Percentiles rank a stretch among this genome's conserved stretches.
Evolutionary conservation across 2,329 filamentous ascomycete species (phyloP).

Genomic region (Exophiala mesophila): DNA sequence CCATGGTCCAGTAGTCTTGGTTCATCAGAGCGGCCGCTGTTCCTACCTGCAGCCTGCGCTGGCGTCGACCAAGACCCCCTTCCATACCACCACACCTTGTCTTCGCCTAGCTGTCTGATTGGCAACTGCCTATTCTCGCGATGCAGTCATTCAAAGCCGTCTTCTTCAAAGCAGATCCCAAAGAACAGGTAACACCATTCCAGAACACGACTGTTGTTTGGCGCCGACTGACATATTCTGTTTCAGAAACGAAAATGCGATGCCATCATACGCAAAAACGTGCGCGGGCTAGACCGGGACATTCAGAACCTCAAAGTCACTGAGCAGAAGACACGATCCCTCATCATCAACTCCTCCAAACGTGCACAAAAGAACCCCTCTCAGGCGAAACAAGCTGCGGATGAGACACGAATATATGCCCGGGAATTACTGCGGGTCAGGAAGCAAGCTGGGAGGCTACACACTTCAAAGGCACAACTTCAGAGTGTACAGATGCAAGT

Average conservation of each 20-base stretch:
- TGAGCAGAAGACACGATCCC: conserved; percentile 77
- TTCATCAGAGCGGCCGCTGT: too few species aligned
- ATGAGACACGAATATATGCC: conserved; percentile 83
- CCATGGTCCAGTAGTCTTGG: too few species aligned
- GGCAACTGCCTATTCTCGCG: too few species aligned
- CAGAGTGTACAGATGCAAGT: conserved; percentile 96
- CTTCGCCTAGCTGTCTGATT: too few species aligned
- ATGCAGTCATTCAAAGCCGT: conserved; percentile 88
- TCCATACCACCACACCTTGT: too few species aligned
- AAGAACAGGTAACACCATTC: conserved; percentile 87
- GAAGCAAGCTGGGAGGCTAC: conserved; percentile 66
- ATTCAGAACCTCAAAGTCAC: conserved; percentile 71
- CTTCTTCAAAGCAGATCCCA: conserved; percentile 87
- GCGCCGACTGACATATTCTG: conserved; percentile 9
- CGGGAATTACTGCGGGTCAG: conserved; percentile 79
- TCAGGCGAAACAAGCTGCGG: conserved; percentile 70
- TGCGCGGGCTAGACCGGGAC: conserved; percentile 91
- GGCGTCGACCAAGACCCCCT: too few species aligned
- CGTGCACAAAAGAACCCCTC: conserved; percentile 75
- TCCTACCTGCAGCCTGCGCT: too few species aligned
- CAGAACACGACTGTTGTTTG: too few species aligned
- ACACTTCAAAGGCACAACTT: conserved; percentile 86
- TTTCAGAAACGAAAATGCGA: conserved; percentile 96
- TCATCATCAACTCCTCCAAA: conserved; percentile 76
- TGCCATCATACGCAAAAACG: conserved; percentile 78